Percentiles rank a stretch among this genome's conserved stretches.
These are phyloP conservation scores for Penicillium sp. DNA, from an alignment of 2,329 filamentous ascomycete species.

Conservation along the genomic window DNA sequence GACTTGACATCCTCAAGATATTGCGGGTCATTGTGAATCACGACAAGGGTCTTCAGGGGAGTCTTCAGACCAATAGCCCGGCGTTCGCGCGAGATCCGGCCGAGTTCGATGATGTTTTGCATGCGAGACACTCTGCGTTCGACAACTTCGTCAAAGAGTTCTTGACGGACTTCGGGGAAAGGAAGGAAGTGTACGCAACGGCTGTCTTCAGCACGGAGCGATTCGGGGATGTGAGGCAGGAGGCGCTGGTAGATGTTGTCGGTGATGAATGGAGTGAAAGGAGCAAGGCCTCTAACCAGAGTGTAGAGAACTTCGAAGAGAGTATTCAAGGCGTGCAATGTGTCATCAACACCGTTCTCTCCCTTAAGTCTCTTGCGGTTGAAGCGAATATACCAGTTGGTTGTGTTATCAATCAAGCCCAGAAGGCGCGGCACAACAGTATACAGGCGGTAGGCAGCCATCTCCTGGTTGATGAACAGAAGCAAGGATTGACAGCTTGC, in stretches of 20 bases:
- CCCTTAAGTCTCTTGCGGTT: slow-evolving; percentile 90
- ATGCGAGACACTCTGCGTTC: slow-evolving; percentile 85
- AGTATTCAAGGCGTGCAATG: slow-evolving; percentile 84
- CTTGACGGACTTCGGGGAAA: slow-evolving; percentile 83
- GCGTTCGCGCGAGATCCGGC: slow-evolving; percentile 78
- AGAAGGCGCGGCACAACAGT: slow-evolving; percentile 86
- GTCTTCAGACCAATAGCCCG: slow-evolving; percentile 83
- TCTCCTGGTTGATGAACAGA: slow-evolving; percentile 88
- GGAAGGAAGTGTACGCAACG: slow-evolving; percentile 88
- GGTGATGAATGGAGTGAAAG: slow-evolving; percentile 92
- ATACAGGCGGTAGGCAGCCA: slow-evolving; percentile 76
- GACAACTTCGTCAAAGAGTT: slow-evolving; percentile 80
- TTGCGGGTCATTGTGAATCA: slow-evolving; percentile 77
- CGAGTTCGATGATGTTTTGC: slow-evolving; percentile 93
- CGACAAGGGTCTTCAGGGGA: slow-evolving; percentile 81
- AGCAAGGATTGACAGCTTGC: slow-evolving; percentile 88
- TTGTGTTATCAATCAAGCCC: slow-evolving; percentile 83
- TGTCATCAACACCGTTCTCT: slow-evolving; percentile 80
- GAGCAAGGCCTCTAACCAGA: slow-evolving; percentile 79
- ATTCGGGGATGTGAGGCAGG: slow-evolving; percentile 73
- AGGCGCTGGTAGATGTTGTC: slow-evolving; percentile 90
- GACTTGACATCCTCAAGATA: slow-evolving; percentile 85
- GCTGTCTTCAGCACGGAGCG: slow-evolving; percentile 65
- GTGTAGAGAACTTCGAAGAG: slow-evolving; percentile 92
- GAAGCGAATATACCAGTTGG: slow-evolving; percentile 98